These are phyloP conservation scores for Clarireedia hainanense DNA, from an alignment of 2,329 filamentous ascomycete species.

Conservation along the genomic window DNA sequence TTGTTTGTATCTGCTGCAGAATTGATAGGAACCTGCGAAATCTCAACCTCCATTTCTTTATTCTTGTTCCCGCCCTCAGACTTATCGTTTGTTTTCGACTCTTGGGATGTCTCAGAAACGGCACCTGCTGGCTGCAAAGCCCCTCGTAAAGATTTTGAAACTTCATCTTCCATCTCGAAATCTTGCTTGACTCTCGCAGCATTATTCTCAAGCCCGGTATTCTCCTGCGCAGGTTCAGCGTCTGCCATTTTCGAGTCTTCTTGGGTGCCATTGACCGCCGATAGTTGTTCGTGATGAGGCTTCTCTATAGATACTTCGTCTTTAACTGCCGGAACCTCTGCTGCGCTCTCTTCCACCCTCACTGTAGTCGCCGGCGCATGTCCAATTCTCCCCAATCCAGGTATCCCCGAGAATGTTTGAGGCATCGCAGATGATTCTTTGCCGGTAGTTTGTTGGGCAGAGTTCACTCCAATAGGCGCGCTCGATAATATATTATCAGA, in stretches of 20 bases:
- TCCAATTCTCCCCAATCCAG: conserved; percentile 9
- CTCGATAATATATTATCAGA: not conserved
- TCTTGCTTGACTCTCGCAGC: too few species aligned
- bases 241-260: conserved; percentile 2
- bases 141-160: not conserved
- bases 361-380: conserved; percentile 4
- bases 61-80: not conserved
- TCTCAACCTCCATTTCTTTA: not conserved
- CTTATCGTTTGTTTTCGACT: not conserved
- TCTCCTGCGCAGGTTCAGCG: not conserved
- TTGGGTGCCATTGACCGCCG: not conserved
- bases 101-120: not conserved
- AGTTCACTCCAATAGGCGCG: not conserved
- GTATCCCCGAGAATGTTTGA: conserved; percentile 4
- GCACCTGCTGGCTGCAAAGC: not conserved
- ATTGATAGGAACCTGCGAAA: not conserved
- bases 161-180: not conserved
- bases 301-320: not conserved
- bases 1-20: not conserved
- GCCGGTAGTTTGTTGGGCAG: not conserved
- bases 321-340: not conserved
- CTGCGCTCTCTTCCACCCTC: not conserved
- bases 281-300: not conserved
- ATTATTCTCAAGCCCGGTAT: not conserved
- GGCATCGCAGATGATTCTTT: not conserved